A percentile compares a stretch with the other conserved stretches of the same genome.
Evolutionary conservation across 495 filamentous ascomycete species (phyloP).

Genomic region (Penicillium fimorum): DNA sequence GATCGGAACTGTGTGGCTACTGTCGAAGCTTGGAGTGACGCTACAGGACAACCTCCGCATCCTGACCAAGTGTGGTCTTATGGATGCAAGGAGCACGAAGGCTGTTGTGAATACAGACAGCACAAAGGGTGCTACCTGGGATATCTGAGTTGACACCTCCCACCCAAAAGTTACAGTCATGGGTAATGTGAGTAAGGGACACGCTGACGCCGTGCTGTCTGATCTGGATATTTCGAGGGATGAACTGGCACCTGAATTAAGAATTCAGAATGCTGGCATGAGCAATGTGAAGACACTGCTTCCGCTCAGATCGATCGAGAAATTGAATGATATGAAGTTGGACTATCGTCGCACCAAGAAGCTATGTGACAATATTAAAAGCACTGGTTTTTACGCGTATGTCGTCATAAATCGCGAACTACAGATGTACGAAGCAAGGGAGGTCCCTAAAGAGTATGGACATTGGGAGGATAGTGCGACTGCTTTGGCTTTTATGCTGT

Average conservation of each 20-base stretch:
- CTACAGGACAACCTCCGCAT: conserved; percentile 5
- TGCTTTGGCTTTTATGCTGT: conserved; percentile 10
- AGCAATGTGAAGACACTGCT: conserved; percentile 11
- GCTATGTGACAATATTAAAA: conserved; percentile 10
- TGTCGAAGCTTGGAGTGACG: conserved; percentile 8
- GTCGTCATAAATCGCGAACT: not conserved
- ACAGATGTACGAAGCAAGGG: conserved; percentile 12
- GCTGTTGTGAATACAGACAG: not conserved
- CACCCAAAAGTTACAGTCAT: conserved; percentile 1
- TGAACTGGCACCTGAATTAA: not conserved
- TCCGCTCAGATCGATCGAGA: conserved; percentile 6
- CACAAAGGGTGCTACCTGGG: not conserved
- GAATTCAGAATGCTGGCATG: conserved; percentile 9
- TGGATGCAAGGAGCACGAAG: conserved; percentile 9
- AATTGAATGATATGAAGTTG: not conserved
- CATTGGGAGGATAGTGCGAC: conserved; percentile 16
- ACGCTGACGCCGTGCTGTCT: not conserved
- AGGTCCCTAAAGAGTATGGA: conserved; percentile 11
- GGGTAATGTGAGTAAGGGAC: not conserved
- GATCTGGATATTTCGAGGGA: conserved; percentile 1
- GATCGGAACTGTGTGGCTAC: conserved; percentile 14
- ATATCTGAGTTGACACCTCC: conserved; percentile 1
- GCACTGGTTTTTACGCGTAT: conserved; percentile 16
- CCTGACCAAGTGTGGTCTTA: conserved; percentile 9
- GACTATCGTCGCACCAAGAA: not conserved